A percentile compares a stretch with the other conserved stretches of the same genome.
These are phyloP conservation scores for Saturnispora silvae DNA, from an alignment of 805 yeast genomes.

Conservation along the genomic window DNA sequence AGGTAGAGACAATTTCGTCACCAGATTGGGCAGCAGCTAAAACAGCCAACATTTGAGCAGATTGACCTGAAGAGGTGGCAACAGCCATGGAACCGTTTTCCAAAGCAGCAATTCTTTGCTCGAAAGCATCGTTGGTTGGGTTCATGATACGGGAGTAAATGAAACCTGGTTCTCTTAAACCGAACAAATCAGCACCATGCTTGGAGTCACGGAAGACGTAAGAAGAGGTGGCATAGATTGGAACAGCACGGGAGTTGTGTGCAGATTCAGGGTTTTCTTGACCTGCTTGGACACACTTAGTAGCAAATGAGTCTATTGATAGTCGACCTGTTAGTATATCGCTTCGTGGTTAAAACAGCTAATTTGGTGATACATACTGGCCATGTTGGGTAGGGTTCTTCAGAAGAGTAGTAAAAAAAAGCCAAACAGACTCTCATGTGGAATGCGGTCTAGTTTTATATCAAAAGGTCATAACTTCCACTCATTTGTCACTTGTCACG, in stretches of 20 bases:
- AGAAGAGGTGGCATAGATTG: slow-evolving; percentile 87
- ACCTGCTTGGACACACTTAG: slow-evolving; percentile 82
- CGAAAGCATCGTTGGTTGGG: slow-evolving; percentile 89
- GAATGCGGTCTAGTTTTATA: too few relatives aligned
- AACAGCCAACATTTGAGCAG: slow-evolving; percentile 84
- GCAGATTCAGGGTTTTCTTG: slow-evolving; percentile 57
- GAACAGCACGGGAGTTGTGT: slow-evolving; percentile 76
- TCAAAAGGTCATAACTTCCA: not conserved
- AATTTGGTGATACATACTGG: not conserved
- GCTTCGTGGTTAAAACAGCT: too few relatives aligned
- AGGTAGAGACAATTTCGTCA: slow-evolving; percentile 80
- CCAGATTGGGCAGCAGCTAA: slow-evolving; percentile 79
- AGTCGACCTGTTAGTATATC: not conserved
- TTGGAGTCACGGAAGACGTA: slow-evolving; percentile 79
- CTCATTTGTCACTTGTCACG: not conserved
- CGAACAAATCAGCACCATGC: slow-evolving; percentile 88
- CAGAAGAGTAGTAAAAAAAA: too few relatives aligned
- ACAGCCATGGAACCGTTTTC: slow-evolving; percentile 90
- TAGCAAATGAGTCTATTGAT: slow-evolving; percentile 10
- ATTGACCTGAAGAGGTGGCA: slow-evolving; percentile 91
- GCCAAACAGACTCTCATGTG: too few relatives aligned
- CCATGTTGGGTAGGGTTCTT: too few relatives aligned
- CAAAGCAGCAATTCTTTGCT: slow-evolving; percentile 82
- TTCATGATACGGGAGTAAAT: slow-evolving; percentile 86
- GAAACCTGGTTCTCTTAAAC: slow-evolving; percentile 72